These are phyloP conservation scores for Letharia lupina DNA, from an alignment of 495 filamentous ascomycete species.

Conservation along the genomic window DNA sequence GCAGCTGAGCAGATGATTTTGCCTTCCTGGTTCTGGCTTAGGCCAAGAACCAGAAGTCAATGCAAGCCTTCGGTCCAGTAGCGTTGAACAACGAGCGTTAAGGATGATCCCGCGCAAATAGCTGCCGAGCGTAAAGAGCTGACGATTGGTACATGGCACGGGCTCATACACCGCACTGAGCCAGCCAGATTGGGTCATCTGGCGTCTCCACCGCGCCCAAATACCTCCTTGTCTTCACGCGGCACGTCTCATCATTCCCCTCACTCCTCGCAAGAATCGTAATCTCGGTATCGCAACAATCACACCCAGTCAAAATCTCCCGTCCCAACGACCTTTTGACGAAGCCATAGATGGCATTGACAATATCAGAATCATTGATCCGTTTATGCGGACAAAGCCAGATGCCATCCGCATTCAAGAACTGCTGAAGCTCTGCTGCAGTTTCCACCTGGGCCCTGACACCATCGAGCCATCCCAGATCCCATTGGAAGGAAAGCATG, in stretches of 20 bases:
- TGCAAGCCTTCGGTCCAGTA: too few species aligned
- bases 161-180: neutral
- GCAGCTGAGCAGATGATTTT: too few species aligned
- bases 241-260: slow-evolving; percentile 4
- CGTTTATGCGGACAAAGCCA: slow-evolving; percentile 12
- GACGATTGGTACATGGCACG: too few species aligned
- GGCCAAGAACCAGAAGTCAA: too few species aligned
- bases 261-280: slow-evolving; percentile 4
- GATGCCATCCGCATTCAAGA: slow-evolving; percentile 3
- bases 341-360: slow-evolving; percentile 9
- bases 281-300: neutral
- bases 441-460: neutral
- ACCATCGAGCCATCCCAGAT: neutral
- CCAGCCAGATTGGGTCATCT: slow-evolving; percentile 5
- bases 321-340: neutral
- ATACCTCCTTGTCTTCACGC: slow-evolving; percentile 6
- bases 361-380: slow-evolving; percentile 2
- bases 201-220: neutral
- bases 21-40: too few species aligned
- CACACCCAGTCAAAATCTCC: neutral
- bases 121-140: too few species aligned
- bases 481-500: slow-evolving; percentile 10
- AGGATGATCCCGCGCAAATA: too few species aligned
- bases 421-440: slow-evolving; percentile 2
- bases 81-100: too few species aligned